phyloP scores from a whole-genome alignment of 2,329 filamentous ascomycete species.

The Colletotrichum musae region DNA sequence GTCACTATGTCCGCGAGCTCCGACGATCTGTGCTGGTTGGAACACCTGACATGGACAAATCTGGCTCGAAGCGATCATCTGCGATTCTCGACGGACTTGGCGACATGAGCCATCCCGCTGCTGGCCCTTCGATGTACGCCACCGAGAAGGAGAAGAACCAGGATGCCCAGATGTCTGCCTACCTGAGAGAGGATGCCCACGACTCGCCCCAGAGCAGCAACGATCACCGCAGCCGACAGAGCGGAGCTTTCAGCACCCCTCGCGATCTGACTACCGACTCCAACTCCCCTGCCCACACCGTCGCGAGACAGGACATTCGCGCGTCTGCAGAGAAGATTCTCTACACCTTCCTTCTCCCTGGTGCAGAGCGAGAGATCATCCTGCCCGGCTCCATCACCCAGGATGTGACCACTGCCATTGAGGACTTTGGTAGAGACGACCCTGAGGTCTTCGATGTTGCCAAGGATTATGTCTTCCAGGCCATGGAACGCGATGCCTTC shows the following conservation, averaged over 20 bases:
- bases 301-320: constrained; percentile 90
- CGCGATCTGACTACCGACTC: constrained; percentile 79
- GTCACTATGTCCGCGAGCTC: constrained; percentile 96
- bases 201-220: constrained; percentile 67
- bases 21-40: constrained; percentile 93
- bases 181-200: constrained; percentile 79
- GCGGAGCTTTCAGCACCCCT: constrained; percentile 73
- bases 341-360: constrained; percentile 96
- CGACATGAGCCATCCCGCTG: constrained; percentile 74
- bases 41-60: constrained; percentile 90
- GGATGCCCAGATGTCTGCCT: constrained; percentile 92
- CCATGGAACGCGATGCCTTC: constrained; percentile 99
- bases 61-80: constrained; percentile 87
- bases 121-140: constrained; percentile 73
- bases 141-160: constrained; percentile 82
- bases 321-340: constrained; percentile 97
- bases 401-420: constrained; percentile 88
- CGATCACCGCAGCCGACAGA: constrained; percentile 59
- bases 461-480: constrained; percentile 99
- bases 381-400: constrained; percentile 89
- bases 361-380: constrained; percentile 96
- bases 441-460: constrained; percentile 97
- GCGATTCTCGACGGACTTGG: constrained; percentile 81
- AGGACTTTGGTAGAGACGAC: constrained; percentile 92
- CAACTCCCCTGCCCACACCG: constrained; percentile 85